Conservation (phyloP, 1,139 yeast species). For the Protomyces macrosporus region DNA sequence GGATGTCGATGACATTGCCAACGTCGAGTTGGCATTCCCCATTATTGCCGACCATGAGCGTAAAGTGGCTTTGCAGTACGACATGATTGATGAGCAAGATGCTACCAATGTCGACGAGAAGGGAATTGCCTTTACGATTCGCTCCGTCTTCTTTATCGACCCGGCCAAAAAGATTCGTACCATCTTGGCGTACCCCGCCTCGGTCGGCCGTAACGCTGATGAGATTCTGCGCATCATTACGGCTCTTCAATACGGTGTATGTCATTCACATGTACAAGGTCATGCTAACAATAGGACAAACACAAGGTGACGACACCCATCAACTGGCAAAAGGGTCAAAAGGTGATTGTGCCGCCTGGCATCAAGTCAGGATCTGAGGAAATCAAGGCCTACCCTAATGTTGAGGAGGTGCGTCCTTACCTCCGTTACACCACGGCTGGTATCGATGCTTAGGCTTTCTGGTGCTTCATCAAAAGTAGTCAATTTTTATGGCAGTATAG, state of each 20-base stretch:
- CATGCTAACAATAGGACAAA: slow-evolving; percentile 62
- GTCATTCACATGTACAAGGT: slow-evolving; percentile 60
- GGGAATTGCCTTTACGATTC: slow-evolving; percentile 64
- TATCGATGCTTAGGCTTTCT: neutral
- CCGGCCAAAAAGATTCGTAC: slow-evolving; percentile 80
- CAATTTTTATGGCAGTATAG: no score
- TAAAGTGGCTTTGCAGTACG: slow-evolving; percentile 75
- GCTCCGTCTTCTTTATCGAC: slow-evolving; percentile 84
- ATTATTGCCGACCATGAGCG: slow-evolving; percentile 78
- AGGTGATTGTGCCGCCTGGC: slow-evolving; percentile 82
- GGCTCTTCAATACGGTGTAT: slow-evolving; percentile 63
- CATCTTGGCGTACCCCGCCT: slow-evolving; percentile 79
- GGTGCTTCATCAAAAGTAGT: neutral
- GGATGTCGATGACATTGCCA: slow-evolving; percentile 74
- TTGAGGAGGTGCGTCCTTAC: slow-evolving; percentile 74
- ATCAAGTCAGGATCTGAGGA: slow-evolving; percentile 60
- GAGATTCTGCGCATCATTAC: slow-evolving; percentile 84
- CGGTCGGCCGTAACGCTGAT: slow-evolving; percentile 83
- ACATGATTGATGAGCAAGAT: slow-evolving; percentile 87
- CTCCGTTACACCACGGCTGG: slow-evolving; percentile 13
- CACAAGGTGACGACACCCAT: slow-evolving; percentile 27
- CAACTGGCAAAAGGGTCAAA: slow-evolving; percentile 53
- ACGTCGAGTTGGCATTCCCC: slow-evolving; percentile 69
- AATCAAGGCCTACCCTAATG: slow-evolving; percentile 65
- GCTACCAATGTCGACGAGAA: slow-evolving; percentile 69